A percentile compares a stretch with the other conserved stretches of the same genome.
These are phyloP conservation scores for Phaseolus lunatus DNA, from an alignment of 306 rosid species.

Conservation along the genomic window DNA sequence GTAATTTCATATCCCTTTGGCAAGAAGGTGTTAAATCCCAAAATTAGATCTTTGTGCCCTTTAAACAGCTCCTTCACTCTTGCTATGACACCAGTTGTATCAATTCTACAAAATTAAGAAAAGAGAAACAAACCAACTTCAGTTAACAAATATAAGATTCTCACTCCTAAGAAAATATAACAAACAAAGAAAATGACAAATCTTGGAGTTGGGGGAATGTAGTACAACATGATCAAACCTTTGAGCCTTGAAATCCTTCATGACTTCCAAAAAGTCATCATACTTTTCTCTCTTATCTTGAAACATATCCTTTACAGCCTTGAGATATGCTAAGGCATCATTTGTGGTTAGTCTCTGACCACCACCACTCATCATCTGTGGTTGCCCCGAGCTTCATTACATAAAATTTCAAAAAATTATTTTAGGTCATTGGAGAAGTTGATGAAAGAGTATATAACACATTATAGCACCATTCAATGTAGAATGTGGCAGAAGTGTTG, in stretches of 20 bases:
- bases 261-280: conserved; percentile 81
- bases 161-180: neutral
- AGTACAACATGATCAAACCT: conserved; percentile 54
- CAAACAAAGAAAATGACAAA: neutral
- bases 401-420: conserved; percentile 35
- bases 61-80: conserved; percentile 91
- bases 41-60: conserved; percentile 79
- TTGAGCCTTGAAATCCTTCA: conserved; percentile 93
- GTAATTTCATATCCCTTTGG: conserved; percentile 89
- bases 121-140: conserved; percentile 44
- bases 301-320: conserved; percentile 87
- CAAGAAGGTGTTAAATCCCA: conserved; percentile 93
- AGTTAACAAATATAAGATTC: conserved; percentile 10
- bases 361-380: conserved; percentile 72
- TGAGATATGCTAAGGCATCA: conserved; percentile 83
- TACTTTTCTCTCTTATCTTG: conserved; percentile 78
- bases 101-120: conserved; percentile 59
- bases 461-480: conserved; percentile 39
- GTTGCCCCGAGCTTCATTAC: conserved; percentile 78
- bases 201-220: conserved; percentile 13
- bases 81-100: conserved; percentile 77
- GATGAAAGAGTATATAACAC: conserved; percentile 22
- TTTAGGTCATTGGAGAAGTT: conserved; percentile 12
- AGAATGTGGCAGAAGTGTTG: neutral
- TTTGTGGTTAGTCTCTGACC: conserved; percentile 74